Percentiles rank a stretch among this genome's conserved stretches.
Conservation (phyloP, 805 yeast species). For the Jamesozyma gamospora region DNA sequence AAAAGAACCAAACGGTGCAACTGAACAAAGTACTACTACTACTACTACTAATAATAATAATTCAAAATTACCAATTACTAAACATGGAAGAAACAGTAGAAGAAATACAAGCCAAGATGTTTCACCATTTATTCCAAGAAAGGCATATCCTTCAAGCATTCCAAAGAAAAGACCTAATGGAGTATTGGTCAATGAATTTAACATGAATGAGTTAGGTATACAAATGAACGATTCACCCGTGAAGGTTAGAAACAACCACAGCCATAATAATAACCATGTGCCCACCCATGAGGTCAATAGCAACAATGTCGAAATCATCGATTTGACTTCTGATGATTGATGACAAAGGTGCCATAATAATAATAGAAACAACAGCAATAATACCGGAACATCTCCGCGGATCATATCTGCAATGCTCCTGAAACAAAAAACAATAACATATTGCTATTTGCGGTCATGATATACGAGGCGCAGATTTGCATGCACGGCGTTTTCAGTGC, state of each 20-base stretch:
- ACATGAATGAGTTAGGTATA: slow-evolving; percentile 1
- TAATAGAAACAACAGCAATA: too few species aligned
- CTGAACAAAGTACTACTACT: too few species aligned
- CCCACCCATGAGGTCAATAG: not conserved
- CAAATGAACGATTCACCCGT: not conserved
- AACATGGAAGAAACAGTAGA: slow-evolving; percentile 1
- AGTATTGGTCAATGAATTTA: not conserved
- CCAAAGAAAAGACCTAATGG: slow-evolving; percentile 24
- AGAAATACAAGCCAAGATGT: slow-evolving; percentile 4
- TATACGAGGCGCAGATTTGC: too few species aligned
- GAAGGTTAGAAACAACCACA: not conserved
- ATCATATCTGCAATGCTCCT: too few species aligned
- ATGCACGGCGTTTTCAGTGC: too few species aligned
- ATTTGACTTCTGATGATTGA: slow-evolving; percentile 8
- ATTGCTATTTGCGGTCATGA: too few species aligned
- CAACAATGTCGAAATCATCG: slow-evolving; percentile 6
- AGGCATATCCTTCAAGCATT: slow-evolving; percentile 17
- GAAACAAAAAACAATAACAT: too few species aligned
- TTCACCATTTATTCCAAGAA: slow-evolving; percentile 28
- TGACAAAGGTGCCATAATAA: too few species aligned
- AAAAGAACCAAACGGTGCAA: not conserved
- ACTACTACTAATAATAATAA: not conserved
- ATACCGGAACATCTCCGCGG: too few species aligned
- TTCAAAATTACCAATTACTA: not conserved
- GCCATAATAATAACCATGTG: not conserved